These are phyloP conservation scores for Candida takata DNA, from an alignment of 805 yeast species.

Conservation along the genomic window DNA sequence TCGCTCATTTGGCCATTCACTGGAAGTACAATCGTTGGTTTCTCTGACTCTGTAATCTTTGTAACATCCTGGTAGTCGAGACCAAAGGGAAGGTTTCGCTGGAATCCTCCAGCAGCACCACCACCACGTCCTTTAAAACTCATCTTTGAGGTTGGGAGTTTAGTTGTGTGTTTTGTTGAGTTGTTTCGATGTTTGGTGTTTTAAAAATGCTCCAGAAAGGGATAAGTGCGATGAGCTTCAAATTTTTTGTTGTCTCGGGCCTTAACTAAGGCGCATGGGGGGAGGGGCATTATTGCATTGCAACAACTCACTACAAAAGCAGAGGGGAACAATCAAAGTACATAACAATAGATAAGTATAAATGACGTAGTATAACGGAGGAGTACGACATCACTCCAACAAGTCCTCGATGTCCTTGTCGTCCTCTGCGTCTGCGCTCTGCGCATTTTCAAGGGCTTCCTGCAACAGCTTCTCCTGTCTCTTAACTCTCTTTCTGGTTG, in stretches of 20 bases:
- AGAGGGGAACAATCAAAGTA: too few relatives aligned
- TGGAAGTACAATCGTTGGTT: conserved; percentile 43
- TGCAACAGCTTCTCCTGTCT: conserved; percentile 49
- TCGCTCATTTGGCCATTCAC: conserved; percentile 52
- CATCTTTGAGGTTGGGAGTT: conserved; percentile 29
- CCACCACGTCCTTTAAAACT: conserved; percentile 43
- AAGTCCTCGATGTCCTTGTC: conserved; percentile 68
- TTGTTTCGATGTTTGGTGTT: too few relatives aligned
- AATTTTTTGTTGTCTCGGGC: too few relatives aligned
- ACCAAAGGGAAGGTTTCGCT: conserved; percentile 56
- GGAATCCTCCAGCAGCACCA: conserved; percentile 31
- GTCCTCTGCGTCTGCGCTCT: conserved; percentile 40
- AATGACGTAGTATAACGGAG: too few relatives aligned
- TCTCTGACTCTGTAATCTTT: conserved; percentile 29
- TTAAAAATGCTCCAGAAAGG: too few relatives aligned
- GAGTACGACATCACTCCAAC: conserved; percentile 43
- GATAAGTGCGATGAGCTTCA: too few relatives aligned
- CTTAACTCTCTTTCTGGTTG: conserved; percentile 54
- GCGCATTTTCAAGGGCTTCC: conserved; percentile 38
- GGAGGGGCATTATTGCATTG: too few relatives aligned
- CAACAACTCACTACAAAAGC: too few relatives aligned
- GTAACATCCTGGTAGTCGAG: conserved; percentile 55
- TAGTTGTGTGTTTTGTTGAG: too few relatives aligned
- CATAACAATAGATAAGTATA: too few relatives aligned
- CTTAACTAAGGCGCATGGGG: too few relatives aligned